Evolutionary conservation across 345 rosid genomes (phyloP).

Genomic region (Salix koriyanagi): DNA sequence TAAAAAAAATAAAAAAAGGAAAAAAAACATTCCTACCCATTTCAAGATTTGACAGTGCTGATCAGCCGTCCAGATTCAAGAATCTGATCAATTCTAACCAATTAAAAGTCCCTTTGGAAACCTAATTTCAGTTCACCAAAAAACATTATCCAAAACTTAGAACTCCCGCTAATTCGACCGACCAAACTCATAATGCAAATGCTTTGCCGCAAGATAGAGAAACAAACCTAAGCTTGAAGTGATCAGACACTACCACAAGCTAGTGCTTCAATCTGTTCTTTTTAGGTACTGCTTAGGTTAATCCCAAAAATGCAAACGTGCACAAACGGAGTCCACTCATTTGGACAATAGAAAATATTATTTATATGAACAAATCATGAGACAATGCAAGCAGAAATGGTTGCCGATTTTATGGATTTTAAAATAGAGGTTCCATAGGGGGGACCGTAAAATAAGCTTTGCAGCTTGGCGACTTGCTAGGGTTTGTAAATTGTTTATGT

Average conservation of each 20-base stretch:
- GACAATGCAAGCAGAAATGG: not conserved
- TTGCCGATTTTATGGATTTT: not conserved
- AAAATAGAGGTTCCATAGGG: not conserved
- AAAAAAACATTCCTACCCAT: not conserved
- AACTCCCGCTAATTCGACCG: no score
- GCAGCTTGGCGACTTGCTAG: not conserved
- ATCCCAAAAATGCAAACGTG: slow-evolving; percentile 14
- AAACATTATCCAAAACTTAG: not conserved
- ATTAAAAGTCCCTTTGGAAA: not conserved
- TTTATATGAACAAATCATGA: not conserved
- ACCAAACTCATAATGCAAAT: not conserved
- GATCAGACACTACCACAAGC: not conserved
- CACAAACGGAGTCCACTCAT: slow-evolving; percentile 8
- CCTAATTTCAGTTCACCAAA: not conserved
- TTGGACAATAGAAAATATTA: not conserved
- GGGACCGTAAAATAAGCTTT: not conserved
- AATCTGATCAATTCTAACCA: no score
- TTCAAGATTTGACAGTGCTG: not conserved
- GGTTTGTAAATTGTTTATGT: not conserved
- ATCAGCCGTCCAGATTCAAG: no score
- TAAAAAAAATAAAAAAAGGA: no score
- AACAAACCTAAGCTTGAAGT: slow-evolving; percentile 7
- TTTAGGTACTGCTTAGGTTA: not conserved
- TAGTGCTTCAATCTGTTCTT: no score
- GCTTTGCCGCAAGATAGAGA: not conserved